These are phyloP conservation scores for Monilinia polystroma DNA, from an alignment of 2,329 filamentous ascomycete species.

Conservation along the genomic window DNA sequence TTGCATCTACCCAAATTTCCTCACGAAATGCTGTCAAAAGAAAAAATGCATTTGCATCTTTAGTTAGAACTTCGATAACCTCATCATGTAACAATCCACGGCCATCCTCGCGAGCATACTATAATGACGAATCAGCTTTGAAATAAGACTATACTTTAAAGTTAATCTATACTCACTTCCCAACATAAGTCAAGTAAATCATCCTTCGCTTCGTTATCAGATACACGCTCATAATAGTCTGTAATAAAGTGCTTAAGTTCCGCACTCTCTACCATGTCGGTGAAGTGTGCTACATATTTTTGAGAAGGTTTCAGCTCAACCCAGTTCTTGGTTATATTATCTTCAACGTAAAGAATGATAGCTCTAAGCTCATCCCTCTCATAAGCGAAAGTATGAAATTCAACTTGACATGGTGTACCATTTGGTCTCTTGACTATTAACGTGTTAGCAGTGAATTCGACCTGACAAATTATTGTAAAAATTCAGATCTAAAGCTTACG, in stretches of 20 bases:
- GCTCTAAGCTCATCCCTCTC: conserved; percentile 19
- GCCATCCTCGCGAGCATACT: conserved; percentile 21
- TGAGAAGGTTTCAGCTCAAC: conserved; percentile 20
- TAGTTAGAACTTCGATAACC: conserved; percentile 14
- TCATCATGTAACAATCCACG: conserved; percentile 9
- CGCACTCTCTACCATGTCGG: conserved; percentile 17
- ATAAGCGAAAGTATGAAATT: conserved; percentile 18
- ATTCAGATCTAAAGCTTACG: conserved; percentile 6
- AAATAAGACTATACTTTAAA: not conserved
- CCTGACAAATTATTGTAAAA: not conserved
- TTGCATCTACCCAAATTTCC: conserved; percentile 8
- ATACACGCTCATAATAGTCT: conserved; percentile 21
- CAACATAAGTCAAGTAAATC: conserved; percentile 12
- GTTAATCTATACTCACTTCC: conserved; percentile 13
- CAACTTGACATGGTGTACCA: conserved; percentile 15
- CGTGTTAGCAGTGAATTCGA: not conserved
- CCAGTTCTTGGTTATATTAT: conserved; percentile 12
- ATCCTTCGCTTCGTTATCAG: conserved; percentile 4
- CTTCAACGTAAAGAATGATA: conserved; percentile 19
- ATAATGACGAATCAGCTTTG: not conserved
- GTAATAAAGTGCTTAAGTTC: conserved; percentile 23
- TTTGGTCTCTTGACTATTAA: conserved; percentile 19
- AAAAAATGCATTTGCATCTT: conserved; percentile 21
- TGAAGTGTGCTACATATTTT: conserved; percentile 16
- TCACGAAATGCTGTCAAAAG: conserved; percentile 17